Evolutionary conservation across 495 filamentous ascomycete species (phyloP).

Genomic region (Daldinia vernicosa): DNA sequence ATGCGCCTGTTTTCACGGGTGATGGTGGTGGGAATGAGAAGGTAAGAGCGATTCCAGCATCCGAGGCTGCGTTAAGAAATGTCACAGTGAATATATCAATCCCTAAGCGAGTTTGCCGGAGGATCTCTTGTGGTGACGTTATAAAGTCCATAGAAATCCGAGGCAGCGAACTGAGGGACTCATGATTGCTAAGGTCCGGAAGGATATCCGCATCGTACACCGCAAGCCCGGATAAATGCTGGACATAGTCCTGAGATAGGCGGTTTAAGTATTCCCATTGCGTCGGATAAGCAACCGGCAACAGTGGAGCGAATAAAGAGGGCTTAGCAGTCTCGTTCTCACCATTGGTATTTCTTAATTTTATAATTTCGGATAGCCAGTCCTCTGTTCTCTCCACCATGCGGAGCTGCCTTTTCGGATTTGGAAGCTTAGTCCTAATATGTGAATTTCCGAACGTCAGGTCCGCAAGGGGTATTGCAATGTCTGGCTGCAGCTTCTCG

Average conservation of each 20-base stretch:
- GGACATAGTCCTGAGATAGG: slow-evolving; percentile 59
- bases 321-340: slow-evolving; percentile 44
- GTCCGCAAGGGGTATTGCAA: slow-evolving; percentile 81
- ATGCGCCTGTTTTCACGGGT: neutral
- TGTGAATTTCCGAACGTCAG: slow-evolving; percentile 58
- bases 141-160: slow-evolving; percentile 76
- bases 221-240: slow-evolving; percentile 77
- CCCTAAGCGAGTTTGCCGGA: slow-evolving; percentile 76
- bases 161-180: slow-evolving; percentile 66
- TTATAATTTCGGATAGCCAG: slow-evolving; percentile 71
- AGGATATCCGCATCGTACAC: slow-evolving; percentile 80
- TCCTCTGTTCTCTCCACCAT: slow-evolving; percentile 86
- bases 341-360: slow-evolving; percentile 47
- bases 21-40: slow-evolving; percentile 73
- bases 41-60: slow-evolving; percentile 84
- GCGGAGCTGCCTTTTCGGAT: slow-evolving; percentile 74
- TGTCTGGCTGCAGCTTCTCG: slow-evolving; percentile 75
- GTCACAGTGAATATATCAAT: slow-evolving; percentile 81
- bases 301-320: slow-evolving; percentile 78
- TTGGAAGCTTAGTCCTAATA: slow-evolving; percentile 54
- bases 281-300: slow-evolving; percentile 76
- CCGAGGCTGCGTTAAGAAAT: slow-evolving; percentile 76
- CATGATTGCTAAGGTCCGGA: slow-evolving; percentile 64
- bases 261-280: slow-evolving; percentile 81
- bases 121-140: slow-evolving; percentile 73